phyloP scores from a whole-genome alignment of 805 yeast species.

The Ogataea paraovalis region DNA sequence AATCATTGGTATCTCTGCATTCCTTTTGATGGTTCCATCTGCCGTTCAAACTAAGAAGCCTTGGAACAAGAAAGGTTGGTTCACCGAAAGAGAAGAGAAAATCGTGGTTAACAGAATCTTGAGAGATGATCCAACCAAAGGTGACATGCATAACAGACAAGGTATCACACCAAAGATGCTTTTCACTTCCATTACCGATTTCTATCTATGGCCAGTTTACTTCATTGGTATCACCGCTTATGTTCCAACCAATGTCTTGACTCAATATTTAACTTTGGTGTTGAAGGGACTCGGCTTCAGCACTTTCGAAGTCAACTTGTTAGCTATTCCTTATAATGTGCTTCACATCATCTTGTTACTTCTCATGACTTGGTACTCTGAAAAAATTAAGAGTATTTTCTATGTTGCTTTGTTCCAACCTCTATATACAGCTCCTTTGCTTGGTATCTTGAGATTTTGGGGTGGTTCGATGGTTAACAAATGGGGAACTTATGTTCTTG shows the following conservation, averaged over 20 bases:
- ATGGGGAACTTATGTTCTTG: conserved; percentile 27
- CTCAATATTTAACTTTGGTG: conserved; percentile 44
- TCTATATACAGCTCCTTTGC: conserved; percentile 23
- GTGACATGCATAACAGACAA: conserved; percentile 61
- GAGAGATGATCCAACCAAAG: conserved; percentile 61
- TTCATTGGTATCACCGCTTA: conserved; percentile 40
- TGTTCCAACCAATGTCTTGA: conserved; percentile 35
- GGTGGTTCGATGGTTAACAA: conserved; percentile 21
- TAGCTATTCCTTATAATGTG: conserved; percentile 47
- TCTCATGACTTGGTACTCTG: conserved; percentile 35
- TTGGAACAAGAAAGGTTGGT: conserved; percentile 35
- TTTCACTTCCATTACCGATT: conserved; percentile 40
- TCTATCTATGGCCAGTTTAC: conserved; percentile 54
- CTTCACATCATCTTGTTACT: conserved; percentile 36
- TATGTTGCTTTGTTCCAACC: conserved; percentile 22
- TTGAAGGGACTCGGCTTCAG: conserved; percentile 48
- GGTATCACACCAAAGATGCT: conserved; percentile 42
- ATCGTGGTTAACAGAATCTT: conserved; percentile 55
- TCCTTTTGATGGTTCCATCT: conserved; percentile 33
- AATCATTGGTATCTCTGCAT: conserved; percentile 40
- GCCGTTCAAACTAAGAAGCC: conserved; percentile 28
- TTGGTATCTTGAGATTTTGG: conserved; percentile 29
- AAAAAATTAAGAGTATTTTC: conserved; percentile 29
- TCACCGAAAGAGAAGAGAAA: conserved; percentile 50
- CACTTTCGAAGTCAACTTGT: conserved; percentile 48